Evolutionary conservation across 108 stramenopile species (phyloP), one percentile per base, ranked within the genome.

Genomic region (Nitzschia sp.): DNA sequence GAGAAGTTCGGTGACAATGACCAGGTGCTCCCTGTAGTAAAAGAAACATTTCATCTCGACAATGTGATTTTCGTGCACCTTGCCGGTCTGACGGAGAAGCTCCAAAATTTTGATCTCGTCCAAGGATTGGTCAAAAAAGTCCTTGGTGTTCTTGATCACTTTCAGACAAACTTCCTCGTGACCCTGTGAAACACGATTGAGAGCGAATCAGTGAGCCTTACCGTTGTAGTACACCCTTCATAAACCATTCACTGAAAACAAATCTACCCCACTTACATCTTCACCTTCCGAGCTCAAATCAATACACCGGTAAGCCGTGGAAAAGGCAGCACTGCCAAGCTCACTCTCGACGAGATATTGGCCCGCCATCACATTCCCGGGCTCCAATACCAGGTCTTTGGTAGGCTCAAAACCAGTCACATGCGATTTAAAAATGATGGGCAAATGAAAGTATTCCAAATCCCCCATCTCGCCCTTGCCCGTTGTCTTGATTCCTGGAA

Each of bases 121-220:
- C 55, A 99, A 70, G 3, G 90, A 93, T 72, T 99, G 98, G 75
- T 99, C 98, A 65, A 99, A 94, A 77, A 96, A 98, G 73, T 99
- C 98, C 73, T 99, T 99, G 50, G 94, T 97, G 77, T 98, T 99
- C 81, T 98, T 99, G 71, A 99, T 96, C 3, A 99, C 91, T 74
- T 98, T 98, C 33, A 97, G 73, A 66, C 97, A 97, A 6, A 97
- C 97, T 58, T 93, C 89, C 52, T 89, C 82, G 58, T 88, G 86
- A 63, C 77, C 85, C 63, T 81, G 65, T 57, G 0, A 61, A 41
- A n/a, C 54, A 48, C 15, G 15, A 65, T n/a, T n/a, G n/a, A n/a
- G n/a, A n/a, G n/a, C n/a, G n/a, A n/a, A n/a, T n/a, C n/a, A n/a
- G n/a, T n/a, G n/a, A n/a, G n/a, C n/a, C n/a, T n/a, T n/a, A n/a